These are phyloP conservation scores for Hymenotorrendiella dingleyae DNA, from an alignment of 2,329 filamentous ascomycete species.

Conservation along the genomic window DNA sequence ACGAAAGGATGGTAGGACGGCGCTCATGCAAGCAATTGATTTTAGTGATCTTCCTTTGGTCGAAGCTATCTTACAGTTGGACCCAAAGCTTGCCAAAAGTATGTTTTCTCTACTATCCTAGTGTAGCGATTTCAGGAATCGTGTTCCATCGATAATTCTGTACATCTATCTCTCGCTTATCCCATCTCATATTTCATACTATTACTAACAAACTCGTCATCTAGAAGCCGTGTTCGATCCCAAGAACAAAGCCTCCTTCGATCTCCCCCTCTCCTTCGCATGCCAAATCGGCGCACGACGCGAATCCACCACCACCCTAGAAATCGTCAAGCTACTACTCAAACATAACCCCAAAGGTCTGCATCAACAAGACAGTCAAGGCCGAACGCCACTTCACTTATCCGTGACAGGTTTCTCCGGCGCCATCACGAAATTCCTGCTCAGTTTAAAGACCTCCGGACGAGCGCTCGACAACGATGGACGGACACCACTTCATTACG, in stretches of 20 bases:
- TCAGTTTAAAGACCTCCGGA: not conserved
- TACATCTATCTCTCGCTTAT: no score
- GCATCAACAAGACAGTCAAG: not conserved
- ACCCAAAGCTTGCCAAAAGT: not conserved
- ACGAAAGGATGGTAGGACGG: not conserved
- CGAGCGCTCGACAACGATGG: not conserved
- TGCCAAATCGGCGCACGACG: not conserved
- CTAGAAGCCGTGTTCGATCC: no score
- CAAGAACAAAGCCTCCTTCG: not conserved
- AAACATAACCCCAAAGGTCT: not conserved
- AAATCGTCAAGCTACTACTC: not conserved
- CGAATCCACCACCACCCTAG: not conserved
- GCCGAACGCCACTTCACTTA: not conserved
- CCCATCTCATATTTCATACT: no score
- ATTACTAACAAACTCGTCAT: no score
- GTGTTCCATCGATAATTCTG: no score
- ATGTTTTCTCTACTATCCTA: no score
- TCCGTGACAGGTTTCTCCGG: not conserved
- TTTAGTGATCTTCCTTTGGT: not conserved
- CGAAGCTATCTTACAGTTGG: not conserved
- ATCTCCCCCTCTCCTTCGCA: not conserved
- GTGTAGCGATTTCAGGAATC: no score
- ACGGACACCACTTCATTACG: not conserved
- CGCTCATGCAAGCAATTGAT: constrained; percentile 3
- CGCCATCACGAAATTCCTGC: not conserved